Evolutionary conservation across 495 filamentous ascomycete genomes (phyloP).

Genomic region (Trichoderma gamsii): DNA sequence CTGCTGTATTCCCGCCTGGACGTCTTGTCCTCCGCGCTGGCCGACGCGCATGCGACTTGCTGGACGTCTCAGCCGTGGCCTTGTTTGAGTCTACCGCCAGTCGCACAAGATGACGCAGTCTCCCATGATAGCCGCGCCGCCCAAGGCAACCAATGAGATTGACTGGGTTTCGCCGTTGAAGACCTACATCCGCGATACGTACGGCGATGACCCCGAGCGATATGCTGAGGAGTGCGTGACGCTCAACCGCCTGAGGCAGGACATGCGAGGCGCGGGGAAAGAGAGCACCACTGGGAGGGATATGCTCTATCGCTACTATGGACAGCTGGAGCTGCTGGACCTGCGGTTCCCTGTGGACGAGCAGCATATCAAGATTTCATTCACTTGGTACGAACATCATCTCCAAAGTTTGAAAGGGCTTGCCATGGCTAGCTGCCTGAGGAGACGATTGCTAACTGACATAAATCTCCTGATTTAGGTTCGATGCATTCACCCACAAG

Average conservation of each 20-base stretch:
- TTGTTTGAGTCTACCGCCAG: not conserved
- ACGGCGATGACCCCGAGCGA: slow-evolving; percentile 92
- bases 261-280: slow-evolving; percentile 96
- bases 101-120: slow-evolving; percentile 57
- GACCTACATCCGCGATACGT: slow-evolving; percentile 84
- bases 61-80: slow-evolving; percentile 10
- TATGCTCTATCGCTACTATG: slow-evolving; percentile 93
- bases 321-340: slow-evolving; percentile 90
- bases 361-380: slow-evolving; percentile 97
- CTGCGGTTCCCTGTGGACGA: slow-evolving; percentile 95
- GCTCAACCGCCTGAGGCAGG: slow-evolving; percentile 93
- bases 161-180: slow-evolving; percentile 96
- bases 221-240: slow-evolving; percentile 93
- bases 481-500: slow-evolving; percentile 97
- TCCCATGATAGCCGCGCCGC: slow-evolving; percentile 86
- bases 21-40: slow-evolving; percentile 17
- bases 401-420: not conserved
- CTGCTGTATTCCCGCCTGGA: not conserved
- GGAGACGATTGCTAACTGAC: not conserved
- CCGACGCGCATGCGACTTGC: slow-evolving; percentile 16
- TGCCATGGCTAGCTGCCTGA: not conserved
- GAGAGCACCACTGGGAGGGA: slow-evolving; percentile 93
- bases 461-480: slow-evolving; percentile 49
- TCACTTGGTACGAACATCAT: slow-evolving; percentile 76
- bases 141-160: slow-evolving; percentile 98